These are phyloP conservation scores for Suillus variegatus DNA, from an alignment of 768 basidiomycete genomes.

Conservation along the genomic window DNA sequence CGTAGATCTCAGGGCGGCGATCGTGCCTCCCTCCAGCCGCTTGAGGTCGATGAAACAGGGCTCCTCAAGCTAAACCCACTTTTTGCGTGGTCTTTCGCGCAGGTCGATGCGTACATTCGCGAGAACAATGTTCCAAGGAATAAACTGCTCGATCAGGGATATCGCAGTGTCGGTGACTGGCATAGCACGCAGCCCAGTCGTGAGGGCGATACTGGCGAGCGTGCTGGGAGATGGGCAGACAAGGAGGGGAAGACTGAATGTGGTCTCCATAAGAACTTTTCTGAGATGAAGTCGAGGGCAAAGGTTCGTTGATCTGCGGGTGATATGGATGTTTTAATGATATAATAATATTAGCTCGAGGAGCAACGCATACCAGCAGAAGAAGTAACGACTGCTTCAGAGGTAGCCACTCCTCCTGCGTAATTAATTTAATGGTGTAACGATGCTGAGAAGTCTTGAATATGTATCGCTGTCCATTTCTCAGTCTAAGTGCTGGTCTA, in stretches of 20 bases:
- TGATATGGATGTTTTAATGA: not conserved
- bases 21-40: conserved; percentile 75
- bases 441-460: not conserved
- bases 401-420: not conserved
- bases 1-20: conserved; percentile 93
- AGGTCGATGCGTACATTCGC: conserved; percentile 85
- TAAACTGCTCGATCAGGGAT: conserved; percentile 85
- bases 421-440: not conserved
- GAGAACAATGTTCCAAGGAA: conserved; percentile 86
- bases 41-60: conserved; percentile 90
- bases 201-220: conserved; percentile 69
- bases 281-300: conserved; percentile 64
- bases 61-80: conserved; percentile 94
- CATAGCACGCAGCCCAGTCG: conserved; percentile 84
- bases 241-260: conserved; percentile 89
- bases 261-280: conserved; percentile 92
- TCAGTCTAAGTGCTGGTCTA: not conserved
- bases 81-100: conserved; percentile 80
- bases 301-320: conserved; percentile 26
- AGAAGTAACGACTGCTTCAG: not conserved
- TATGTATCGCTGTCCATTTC: not conserved
- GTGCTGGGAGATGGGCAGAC: conserved; percentile 91
- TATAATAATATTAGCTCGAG: not conserved
- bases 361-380: not conserved
- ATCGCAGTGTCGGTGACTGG: conserved; percentile 96